Evolutionary conservation across 192 early-diverging fungal species (phyloP).

Genomic region (Thoreauomyces humboldtii): DNA sequence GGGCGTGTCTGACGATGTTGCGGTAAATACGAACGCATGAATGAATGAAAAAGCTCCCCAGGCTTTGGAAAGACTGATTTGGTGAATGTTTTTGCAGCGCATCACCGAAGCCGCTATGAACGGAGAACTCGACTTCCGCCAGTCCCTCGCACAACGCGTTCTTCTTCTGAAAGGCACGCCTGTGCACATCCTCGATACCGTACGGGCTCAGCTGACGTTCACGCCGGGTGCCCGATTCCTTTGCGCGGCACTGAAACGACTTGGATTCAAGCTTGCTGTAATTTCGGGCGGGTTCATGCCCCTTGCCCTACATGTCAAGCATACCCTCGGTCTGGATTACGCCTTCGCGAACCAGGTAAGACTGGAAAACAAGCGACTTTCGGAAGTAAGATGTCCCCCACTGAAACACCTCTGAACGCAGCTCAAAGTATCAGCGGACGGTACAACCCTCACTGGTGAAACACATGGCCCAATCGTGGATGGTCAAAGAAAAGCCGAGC

Average conservation of each 20-base stretch:
- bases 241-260: constrained; percentile 82
- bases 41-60: background rate
- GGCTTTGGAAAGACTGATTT: constrained; percentile 10
- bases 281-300: constrained; percentile 97
- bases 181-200: constrained; percentile 72
- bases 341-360: constrained; percentile 91
- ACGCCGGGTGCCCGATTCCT: constrained; percentile 89
- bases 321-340: constrained; percentile 88
- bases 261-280: constrained; percentile 94
- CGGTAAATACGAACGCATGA: too few species aligned
- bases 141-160: constrained; percentile 85
- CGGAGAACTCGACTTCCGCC: constrained; percentile 97
- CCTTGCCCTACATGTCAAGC: constrained; percentile 87
- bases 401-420: constrained; percentile 29
- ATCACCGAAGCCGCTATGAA: constrained; percentile 98
- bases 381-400: background rate
- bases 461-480: constrained; percentile 88
- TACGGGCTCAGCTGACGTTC: constrained; percentile 75
- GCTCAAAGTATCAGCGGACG: constrained; percentile 83
- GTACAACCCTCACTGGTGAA: constrained; percentile 78
- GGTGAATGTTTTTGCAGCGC: constrained; percentile 41
- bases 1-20: constrained; percentile 87
- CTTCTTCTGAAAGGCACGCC: constrained; percentile 84
- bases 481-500: constrained; percentile 88
- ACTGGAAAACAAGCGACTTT: background rate